A percentile compares a stretch with the other conserved stretches of the same genome.
Conservation (phyloP, 2,329 filamentous ascomycete species). For the Epicoccum nigrum region DNA sequence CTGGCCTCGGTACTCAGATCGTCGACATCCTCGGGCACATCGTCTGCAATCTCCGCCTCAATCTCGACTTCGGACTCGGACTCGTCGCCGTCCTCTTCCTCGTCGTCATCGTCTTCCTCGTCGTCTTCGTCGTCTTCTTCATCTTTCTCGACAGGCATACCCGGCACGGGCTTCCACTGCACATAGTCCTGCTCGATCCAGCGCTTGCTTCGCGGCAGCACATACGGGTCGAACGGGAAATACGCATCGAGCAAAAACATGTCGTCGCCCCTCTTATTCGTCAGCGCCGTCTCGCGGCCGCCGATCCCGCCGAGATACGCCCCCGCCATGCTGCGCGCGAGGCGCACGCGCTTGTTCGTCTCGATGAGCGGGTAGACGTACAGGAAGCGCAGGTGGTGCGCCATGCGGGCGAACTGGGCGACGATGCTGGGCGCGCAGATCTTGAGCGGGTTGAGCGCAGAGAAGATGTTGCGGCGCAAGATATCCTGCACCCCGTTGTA, state of each 20-base stretch:
- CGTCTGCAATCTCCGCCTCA: neutral
- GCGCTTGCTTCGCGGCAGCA: conserved; percentile 81
- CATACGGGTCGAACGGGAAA: conserved; percentile 97
- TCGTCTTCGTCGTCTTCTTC: conserved; percentile 41
- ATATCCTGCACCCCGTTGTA: conserved; percentile 74
- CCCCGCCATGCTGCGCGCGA: conserved; percentile 71
- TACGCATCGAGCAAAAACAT: conserved; percentile 89
- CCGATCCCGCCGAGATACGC: conserved; percentile 53
- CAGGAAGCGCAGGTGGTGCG: conserved; percentile 83
- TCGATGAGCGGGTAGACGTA: conserved; percentile 90
- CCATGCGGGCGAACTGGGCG: conserved; percentile 85
- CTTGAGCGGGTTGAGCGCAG: conserved; percentile 90
- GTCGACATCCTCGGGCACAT: conserved; percentile 15
- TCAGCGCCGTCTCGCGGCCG: conserved; percentile 61
- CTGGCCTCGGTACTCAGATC: conserved; percentile 22
- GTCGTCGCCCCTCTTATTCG: conserved; percentile 69
- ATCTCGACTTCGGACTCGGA: conserved; percentile 40
- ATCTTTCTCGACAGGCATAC: conserved; percentile 51
- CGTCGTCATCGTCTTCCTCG: conserved; percentile 20
- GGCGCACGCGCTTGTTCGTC: conserved; percentile 85
- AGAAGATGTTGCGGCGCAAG: conserved; percentile 79
- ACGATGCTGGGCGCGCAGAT: conserved; percentile 92
- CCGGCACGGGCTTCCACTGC: conserved; percentile 46
- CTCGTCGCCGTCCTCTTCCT: conserved; percentile 41
- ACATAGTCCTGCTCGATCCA: conserved; percentile 73